Percentiles rank a stretch among this genome's conserved stretches.
phyloP scores from a whole-genome alignment of 1,284 basidiomycete species.

The Tausonia pullulans region DNA sequence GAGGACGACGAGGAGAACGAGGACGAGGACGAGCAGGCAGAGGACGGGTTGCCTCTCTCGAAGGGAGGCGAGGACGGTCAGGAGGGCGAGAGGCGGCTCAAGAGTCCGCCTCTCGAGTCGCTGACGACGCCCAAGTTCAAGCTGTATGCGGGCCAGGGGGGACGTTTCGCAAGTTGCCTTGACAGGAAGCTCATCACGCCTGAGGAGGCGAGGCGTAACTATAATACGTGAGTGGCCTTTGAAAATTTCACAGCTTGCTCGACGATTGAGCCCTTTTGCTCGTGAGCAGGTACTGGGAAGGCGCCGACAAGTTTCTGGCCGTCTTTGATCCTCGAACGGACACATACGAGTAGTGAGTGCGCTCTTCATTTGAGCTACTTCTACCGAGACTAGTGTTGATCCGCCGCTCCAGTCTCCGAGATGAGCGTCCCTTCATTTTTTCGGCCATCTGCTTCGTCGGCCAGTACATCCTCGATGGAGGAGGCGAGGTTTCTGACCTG shows the following conservation, averaged over 20 bases:
- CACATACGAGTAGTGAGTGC: conserved; percentile 51
- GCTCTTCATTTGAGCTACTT: no score
- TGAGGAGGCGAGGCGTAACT: not conserved
- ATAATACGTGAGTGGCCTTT: not conserved
- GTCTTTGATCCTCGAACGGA: conserved; percentile 67
- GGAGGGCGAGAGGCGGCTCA: no score
- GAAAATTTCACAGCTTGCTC: no score
- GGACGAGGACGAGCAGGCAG: not conserved
- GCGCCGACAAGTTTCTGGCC: conserved; percentile 79
- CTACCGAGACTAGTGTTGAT: no score
- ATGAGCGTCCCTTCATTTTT: conserved; percentile 31
- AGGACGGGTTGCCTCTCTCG: not conserved
- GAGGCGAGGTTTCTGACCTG: conserved; percentile 43
- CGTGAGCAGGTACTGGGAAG: conserved; percentile 48
- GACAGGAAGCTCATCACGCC: not conserved
- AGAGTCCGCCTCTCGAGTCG: no score
- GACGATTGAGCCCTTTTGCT: not conserved
- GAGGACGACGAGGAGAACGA: not conserved
- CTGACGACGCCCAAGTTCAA: no score
- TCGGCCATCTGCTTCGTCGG: conserved; percentile 83
- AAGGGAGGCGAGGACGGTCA: no score
- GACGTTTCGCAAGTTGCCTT: not conserved
- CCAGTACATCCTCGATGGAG: conserved; percentile 70
- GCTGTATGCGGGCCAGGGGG: not conserved
- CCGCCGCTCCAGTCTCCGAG: no score